Evolutionary conservation across 1,139 yeast genomes (phyloP), one percentile per base, ranked within the genome.

Genomic region (Hyphopichia wangnamkhiaoensis): DNA sequence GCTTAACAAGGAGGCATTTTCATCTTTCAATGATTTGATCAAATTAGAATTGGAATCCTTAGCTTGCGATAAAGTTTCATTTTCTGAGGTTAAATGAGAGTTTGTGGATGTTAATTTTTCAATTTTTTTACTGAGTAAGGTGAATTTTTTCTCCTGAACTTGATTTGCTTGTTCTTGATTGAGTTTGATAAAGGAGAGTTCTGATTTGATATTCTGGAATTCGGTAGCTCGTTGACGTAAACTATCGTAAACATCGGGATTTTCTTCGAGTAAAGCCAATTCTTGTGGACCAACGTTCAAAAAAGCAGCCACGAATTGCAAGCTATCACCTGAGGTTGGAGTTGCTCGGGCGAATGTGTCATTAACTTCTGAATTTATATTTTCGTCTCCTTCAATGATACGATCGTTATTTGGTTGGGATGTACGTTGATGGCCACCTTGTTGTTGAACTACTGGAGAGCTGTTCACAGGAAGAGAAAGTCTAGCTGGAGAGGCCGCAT

Each of bases 81-180:
- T 59, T 31, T 62, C 59, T 15, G 60, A 48, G 38, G 59, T 51
- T 12, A 73, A 50, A 5, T 57, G 52, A 2, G 58, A 56, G 29
- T 70, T 59, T 9, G 71, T 37, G 45, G 56, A 49, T 59, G 49
- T 50, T 23, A 47, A 37, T 3, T 37, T 38, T 17, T 52, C 49
- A 58, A 51, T 41, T 62, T 70, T 49, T 55, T 63, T 25, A 54
- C 54, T 20, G 58, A 63, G 5, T 55, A 52, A 37, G 26, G 44
- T 42, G 24, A 53, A 41, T 17, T 57, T 52, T 32, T 47, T 53
- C 12, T 51, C 54, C 37, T 53, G 53, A 16, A 57, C 49, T 40
- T 74, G 81, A 23, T 68, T 61, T 5, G 68, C 48, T 48, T 79
- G 86, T 51, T 83, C 89, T 38, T 70, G 63, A 37, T 74, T 72